These are phyloP conservation scores for Kodamaea fungicola DNA, from an alignment of 1,139 yeast species.

Conservation along the genomic window DNA sequence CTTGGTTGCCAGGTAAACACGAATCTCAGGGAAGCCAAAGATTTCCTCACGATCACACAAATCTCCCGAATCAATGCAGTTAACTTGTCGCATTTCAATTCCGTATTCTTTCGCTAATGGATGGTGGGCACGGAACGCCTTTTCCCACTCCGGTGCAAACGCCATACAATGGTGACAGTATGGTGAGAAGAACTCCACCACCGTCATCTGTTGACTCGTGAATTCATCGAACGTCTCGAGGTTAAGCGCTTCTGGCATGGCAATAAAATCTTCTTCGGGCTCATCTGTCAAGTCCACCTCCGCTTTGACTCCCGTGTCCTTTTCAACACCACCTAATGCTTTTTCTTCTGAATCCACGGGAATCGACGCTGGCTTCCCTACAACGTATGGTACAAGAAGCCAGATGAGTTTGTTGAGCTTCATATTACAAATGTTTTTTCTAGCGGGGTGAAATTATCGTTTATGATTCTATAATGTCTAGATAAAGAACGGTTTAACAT, in stretches of 20 bases:
- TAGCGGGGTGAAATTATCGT: background rate
- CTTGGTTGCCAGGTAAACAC: constrained; percentile 55
- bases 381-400: constrained; percentile 5
- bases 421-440: background rate
- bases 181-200: constrained; percentile 25
- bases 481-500: too few relatives aligned
- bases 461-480: background rate
- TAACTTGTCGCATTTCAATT: constrained; percentile 62
- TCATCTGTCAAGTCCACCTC: background rate
- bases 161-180: constrained; percentile 67
- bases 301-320: background rate
- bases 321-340: too few relatives aligned
- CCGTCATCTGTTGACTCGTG: constrained; percentile 35
- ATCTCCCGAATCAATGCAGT: constrained; percentile 72
- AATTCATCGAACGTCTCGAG: constrained; percentile 9
- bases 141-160: constrained; percentile 40
- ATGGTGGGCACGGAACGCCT: constrained; percentile 45
- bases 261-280: background rate
- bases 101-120: constrained; percentile 35
- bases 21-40: constrained; percentile 52
- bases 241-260: background rate
- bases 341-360: background rate
- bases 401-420: constrained; percentile 1
- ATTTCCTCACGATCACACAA: constrained; percentile 62
- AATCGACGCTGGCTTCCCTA: constrained; percentile 4